Percentiles rank a stretch among this genome's conserved stretches.
Conservation (phyloP, 345 rosid genomes). For the Acer negundo region DNA sequence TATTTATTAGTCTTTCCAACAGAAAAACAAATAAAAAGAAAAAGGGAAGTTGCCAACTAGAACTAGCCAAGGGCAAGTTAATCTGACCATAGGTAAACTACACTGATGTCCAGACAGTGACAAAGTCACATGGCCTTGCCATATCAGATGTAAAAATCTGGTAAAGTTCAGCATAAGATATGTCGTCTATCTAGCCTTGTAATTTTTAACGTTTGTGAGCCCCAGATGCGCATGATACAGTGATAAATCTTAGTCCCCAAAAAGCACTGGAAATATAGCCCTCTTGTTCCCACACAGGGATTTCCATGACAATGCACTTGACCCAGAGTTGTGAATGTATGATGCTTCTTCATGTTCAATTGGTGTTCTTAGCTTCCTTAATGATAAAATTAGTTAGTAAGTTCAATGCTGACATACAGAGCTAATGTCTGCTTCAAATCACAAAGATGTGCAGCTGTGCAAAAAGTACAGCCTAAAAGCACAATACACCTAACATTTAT, state of each 20-base stretch:
- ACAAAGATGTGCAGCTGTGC: too few species aligned
- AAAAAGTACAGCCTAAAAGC: neutral
- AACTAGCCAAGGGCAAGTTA: neutral
- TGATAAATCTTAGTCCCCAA: neutral
- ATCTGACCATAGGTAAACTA: neutral
- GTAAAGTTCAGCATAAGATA: neutral
- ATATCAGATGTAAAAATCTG: neutral
- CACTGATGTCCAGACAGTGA: neutral
- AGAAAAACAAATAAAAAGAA: neutral
- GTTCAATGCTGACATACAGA: neutral
- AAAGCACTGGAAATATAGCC: neutral
- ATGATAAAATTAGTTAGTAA: constrained; percentile 6
- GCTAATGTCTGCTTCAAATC: neutral
- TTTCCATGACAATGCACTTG: neutral
- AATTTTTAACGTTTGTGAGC: neutral
- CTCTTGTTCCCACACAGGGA: neutral
- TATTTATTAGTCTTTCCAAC: constrained; percentile 1
- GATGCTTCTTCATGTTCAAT: neutral
- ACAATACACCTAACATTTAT: neutral
- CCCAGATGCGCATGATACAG: neutral
- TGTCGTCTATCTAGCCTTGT: neutral
- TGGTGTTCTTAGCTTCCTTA: neutral
- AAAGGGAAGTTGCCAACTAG: neutral
- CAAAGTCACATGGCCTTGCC: neutral
- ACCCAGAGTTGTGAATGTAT: neutral